A percentile compares a stretch with the other conserved stretches of the same genome.
Evolutionary conservation across 768 basidiomycete genomes (phyloP).

Genomic region (Kwoniella dejecticola): DNA sequence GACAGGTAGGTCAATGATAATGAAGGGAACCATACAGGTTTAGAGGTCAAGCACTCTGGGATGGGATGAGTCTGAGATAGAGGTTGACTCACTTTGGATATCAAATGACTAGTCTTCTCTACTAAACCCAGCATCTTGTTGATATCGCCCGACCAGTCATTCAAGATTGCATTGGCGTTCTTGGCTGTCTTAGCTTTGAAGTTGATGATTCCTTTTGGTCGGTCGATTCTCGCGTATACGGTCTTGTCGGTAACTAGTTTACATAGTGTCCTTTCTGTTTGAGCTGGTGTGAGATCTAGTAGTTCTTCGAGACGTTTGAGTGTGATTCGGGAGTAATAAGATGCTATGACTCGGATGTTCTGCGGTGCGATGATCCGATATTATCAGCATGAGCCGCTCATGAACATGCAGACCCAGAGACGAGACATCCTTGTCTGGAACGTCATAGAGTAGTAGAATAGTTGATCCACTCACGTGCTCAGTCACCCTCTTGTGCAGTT

Average conservation of each 20-base stretch:
- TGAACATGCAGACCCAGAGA: too few relatives aligned
- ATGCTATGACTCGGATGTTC: slow-evolving; percentile 93
- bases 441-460: too few relatives aligned
- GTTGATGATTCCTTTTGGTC: slow-evolving; percentile 82
- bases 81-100: slow-evolving; percentile 58
- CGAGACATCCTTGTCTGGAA: too few relatives aligned
- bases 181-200: slow-evolving; percentile 80
- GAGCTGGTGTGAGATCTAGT: slow-evolving; percentile 76
- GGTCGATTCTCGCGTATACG: slow-evolving; percentile 90
- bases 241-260: slow-evolving; percentile 88
- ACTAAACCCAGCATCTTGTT: slow-evolving; percentile 84
- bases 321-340: slow-evolving; percentile 93
- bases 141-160: slow-evolving; percentile 97
- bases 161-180: slow-evolving; percentile 89
- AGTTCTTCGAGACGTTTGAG: slow-evolving; percentile 77
- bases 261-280: slow-evolving; percentile 86
- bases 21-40: too few relatives aligned
- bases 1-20: too few relatives aligned
- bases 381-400: too few relatives aligned
- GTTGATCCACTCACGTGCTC: slow-evolving; percentile 95
- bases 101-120: slow-evolving; percentile 85
- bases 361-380: too few relatives aligned
- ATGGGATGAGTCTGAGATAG: too few relatives aligned
- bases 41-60: too few relatives aligned
- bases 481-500: slow-evolving; percentile 90